phyloP scores from a whole-genome alignment of 371 early-diverging fungal species.

The Entomophthora muscae region DNA sequence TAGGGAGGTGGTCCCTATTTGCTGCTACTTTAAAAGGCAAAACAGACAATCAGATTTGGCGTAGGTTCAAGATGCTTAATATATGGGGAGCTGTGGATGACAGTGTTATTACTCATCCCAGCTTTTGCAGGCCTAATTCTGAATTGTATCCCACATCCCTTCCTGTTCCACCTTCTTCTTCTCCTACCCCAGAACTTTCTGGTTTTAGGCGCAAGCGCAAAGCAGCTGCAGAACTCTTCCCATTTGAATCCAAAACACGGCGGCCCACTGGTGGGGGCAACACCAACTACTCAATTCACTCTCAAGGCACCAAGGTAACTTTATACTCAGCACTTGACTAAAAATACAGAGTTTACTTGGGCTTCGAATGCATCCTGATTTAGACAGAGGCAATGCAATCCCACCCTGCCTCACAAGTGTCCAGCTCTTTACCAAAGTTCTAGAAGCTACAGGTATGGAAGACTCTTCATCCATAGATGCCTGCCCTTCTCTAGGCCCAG shows the following conservation, averaged over 20 bases:
- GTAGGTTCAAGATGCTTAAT: background rate
- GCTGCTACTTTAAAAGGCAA: background rate
- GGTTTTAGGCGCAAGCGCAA: background rate
- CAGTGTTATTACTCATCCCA: background rate
- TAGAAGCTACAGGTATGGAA: background rate
- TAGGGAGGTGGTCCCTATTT: background rate
- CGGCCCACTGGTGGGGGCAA: background rate
- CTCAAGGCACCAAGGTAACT: too few relatives aligned
- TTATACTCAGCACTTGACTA: background rate
- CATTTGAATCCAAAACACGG: background rate
- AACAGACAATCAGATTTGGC: background rate
- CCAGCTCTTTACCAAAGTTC: background rate
- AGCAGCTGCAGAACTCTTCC: background rate
- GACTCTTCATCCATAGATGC: background rate
- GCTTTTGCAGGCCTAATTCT: background rate
- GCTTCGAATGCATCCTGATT: background rate
- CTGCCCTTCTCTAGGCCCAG: background rate
- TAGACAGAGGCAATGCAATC: background rate
- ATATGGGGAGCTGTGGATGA: background rate
- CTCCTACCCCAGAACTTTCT: background rate
- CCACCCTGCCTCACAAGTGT: background rate
- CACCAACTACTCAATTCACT: background rate
- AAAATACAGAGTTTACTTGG: background rate
- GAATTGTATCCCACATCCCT: background rate
- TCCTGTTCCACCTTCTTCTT: background rate